Conservation (phyloP, 345 rosid genomes). For the Lumnitzera littorea region DNA sequence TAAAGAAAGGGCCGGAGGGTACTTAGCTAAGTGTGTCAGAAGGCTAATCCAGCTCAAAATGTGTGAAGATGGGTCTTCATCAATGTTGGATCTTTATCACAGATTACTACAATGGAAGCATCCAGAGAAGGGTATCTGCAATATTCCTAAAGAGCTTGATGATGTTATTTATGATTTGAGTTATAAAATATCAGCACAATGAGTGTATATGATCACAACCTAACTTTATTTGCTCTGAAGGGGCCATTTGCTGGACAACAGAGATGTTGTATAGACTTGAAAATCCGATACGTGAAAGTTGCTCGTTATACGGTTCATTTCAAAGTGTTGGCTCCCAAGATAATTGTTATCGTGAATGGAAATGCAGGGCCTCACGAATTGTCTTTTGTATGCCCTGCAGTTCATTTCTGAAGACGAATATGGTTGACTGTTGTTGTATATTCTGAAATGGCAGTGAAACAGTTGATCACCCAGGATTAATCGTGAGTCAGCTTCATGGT, state of each 20-base stretch:
- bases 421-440: too few relatives aligned
- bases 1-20: conserved; percentile 44
- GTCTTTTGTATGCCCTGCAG: too few relatives aligned
- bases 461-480: too few relatives aligned
- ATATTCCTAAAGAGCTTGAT: conserved; percentile 34
- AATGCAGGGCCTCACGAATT: too few relatives aligned
- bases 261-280: too few relatives aligned
- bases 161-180: conserved; percentile 24
- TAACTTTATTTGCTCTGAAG: not conserved
- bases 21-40: conserved; percentile 53
- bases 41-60: conserved; percentile 28
- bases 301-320: too few relatives aligned
- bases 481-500: too few relatives aligned
- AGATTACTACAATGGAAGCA: conserved; percentile 54
- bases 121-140: conserved; percentile 34
- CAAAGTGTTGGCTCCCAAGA: too few relatives aligned
- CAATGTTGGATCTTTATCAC: conserved; percentile 35
- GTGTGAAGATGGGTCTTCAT: conserved; percentile 25
- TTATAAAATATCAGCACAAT: conserved; percentile 14
- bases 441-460: too few relatives aligned
- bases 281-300: too few relatives aligned
- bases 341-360: too few relatives aligned
- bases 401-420: too few relatives aligned
- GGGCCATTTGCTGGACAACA: not conserved
- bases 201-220: not conserved